Percentiles rank a stretch among this genome's conserved stretches.
phyloP scores from a whole-genome alignment of 2,329 filamentous ascomycete genomes.

The Penicillium sp. region DNA sequence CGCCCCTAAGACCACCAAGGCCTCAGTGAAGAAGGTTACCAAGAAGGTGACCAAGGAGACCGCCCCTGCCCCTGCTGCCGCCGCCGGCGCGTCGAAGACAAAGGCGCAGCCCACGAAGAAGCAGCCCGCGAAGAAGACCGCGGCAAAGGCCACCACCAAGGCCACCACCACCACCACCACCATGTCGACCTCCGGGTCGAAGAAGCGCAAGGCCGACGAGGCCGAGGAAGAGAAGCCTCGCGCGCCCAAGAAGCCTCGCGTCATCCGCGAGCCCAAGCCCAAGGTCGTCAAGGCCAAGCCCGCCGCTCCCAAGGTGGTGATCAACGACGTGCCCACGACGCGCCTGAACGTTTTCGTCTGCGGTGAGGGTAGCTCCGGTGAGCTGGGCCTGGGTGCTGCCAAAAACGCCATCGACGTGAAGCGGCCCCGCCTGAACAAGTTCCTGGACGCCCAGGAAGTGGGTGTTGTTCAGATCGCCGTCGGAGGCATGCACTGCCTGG shows the following conservation, averaged over 20 bases:
- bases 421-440: constrained; percentile 72
- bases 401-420: constrained; percentile 74
- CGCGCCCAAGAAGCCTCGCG: constrained; percentile 42
- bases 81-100: neutral
- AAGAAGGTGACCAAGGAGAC: constrained; percentile 6
- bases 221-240: constrained; percentile 31
- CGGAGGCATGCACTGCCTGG: constrained; percentile 82
- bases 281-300: constrained; percentile 43
- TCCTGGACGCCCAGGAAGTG: constrained; percentile 61
- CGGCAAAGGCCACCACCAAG: constrained; percentile 20
- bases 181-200: constrained; percentile 26
- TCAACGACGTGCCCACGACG: constrained; percentile 66
- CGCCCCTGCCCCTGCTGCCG: neutral
- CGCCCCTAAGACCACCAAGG: constrained; percentile 26
- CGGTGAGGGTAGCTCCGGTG: constrained; percentile 79
- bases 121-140: neutral
- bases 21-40: constrained; percentile 23
- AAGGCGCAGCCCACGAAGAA: constrained; percentile 17
- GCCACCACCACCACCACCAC: constrained; percentile 15
- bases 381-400: constrained; percentile 76
- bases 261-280: constrained; percentile 33
- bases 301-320: constrained; percentile 45
- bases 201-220: constrained; percentile 45
- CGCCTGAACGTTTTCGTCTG: constrained; percentile 77
- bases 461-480: constrained; percentile 77